Conservation (phyloP, 257 asterid species). For the Solanum boliviense region DNA sequence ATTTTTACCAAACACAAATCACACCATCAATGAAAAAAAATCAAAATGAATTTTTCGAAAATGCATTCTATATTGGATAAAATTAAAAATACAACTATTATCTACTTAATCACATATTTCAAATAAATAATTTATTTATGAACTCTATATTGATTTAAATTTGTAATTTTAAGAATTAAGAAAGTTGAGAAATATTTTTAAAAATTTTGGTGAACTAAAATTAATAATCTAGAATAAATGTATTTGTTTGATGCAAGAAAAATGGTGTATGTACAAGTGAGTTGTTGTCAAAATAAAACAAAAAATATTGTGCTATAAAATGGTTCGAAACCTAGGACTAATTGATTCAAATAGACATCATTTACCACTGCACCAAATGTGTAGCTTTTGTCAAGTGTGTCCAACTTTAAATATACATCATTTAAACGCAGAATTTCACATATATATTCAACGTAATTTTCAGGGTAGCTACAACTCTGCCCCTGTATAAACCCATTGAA, state of each 20-base stretch:
- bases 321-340: neutral
- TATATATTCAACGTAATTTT: too few species aligned
- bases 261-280: neutral
- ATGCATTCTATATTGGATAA: neutral
- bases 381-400: neutral
- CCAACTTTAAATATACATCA: neutral
- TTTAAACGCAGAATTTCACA: too few species aligned
- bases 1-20: neutral
- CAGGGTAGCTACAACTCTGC: neutral
- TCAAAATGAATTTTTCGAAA: too few species aligned
- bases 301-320: neutral
- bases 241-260: neutral
- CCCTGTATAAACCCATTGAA: neutral
- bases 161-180: neutral
- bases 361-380: too few species aligned
- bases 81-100: too few species aligned
- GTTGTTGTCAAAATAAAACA: too few species aligned
- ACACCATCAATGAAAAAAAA: too few species aligned
- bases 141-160: neutral
- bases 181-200: neutral
- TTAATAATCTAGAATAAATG: too few species aligned
- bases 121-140: neutral
- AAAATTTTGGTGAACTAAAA: neutral
- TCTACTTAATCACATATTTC: neutral
- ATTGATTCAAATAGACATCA: neutral